These are phyloP conservation scores for Tolypocladium paradoxum DNA, from an alignment of 2,329 filamentous ascomycete species.

Conservation along the genomic window DNA sequence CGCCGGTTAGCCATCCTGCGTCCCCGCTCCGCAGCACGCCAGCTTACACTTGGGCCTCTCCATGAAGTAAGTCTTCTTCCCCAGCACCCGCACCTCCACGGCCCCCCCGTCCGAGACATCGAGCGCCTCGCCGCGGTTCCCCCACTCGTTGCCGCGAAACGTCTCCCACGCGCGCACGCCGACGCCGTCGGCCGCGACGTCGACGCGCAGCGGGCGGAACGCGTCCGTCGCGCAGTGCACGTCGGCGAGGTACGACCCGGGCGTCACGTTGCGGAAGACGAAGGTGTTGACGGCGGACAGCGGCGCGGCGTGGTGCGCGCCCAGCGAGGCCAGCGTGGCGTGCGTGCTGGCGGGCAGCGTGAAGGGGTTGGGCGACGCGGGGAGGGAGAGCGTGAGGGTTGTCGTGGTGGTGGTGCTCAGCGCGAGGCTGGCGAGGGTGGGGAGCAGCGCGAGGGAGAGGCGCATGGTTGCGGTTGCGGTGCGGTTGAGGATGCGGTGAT, in stretches of 20 bases:
- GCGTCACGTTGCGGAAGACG: conserved; percentile 60
- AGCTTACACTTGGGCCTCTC: conserved; percentile 65
- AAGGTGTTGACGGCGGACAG: conserved; percentile 62
- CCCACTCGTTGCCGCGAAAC: conserved; percentile 82
- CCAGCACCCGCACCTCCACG: conserved; percentile 53
- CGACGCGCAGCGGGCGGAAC: conserved; percentile 73
- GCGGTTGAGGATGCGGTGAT: neutral
- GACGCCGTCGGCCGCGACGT: conserved; percentile 43
- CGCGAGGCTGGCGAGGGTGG: conserved; percentile 15
- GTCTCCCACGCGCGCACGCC: conserved; percentile 67
- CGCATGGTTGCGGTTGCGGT: neutral
- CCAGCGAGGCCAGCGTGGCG: conserved; percentile 42
- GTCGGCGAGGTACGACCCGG: conserved; percentile 71
- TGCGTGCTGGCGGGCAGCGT: conserved; percentile 55
- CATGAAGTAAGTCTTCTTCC: conserved; percentile 63
- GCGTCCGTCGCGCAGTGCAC: conserved; percentile 63
- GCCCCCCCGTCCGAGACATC: conserved; percentile 29
- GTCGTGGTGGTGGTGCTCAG: conserved; percentile 20
- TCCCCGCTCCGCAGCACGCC: neutral
- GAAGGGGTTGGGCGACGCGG: conserved; percentile 37
- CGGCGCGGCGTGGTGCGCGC: conserved; percentile 38
- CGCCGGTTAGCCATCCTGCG: neutral
- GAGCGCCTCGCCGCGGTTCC: conserved; percentile 62
- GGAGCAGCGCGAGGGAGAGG: neutral
- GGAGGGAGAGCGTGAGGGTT: conserved; percentile 33